Conservation (phyloP, 306 rosid genomes). For the Bauhinia variegata region DNA sequence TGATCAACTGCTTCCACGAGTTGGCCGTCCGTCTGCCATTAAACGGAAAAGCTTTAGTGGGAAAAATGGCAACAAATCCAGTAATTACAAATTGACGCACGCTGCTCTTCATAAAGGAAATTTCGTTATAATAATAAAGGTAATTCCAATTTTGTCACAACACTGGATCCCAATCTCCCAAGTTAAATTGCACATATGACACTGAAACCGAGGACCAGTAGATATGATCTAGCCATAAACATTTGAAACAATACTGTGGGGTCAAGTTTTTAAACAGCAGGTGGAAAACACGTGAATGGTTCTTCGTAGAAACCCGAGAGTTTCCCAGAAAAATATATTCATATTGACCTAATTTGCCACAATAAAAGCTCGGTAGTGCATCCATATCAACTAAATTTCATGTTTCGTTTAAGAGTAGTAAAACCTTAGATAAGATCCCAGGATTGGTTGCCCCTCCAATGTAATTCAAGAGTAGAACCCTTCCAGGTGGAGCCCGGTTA, state of each 20-base stretch:
- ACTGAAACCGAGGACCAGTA: slow-evolving; percentile 16
- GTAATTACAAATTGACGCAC: slow-evolving; percentile 14
- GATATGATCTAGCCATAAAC: slow-evolving; percentile 27
- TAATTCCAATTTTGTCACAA: not conserved
- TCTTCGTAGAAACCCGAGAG: slow-evolving; percentile 17
- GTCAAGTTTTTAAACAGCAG: slow-evolving; percentile 10
- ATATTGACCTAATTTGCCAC: slow-evolving; percentile 19
- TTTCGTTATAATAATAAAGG: not conserved
- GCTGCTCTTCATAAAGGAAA: not conserved
- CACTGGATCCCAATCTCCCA: slow-evolving; percentile 21
- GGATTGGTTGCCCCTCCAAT: slow-evolving; percentile 97
- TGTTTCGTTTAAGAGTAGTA: slow-evolving; percentile 31
- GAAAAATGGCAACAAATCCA: slow-evolving; percentile 13
- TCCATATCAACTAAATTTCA: slow-evolving; percentile 30
- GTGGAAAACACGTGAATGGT: slow-evolving; percentile 19
- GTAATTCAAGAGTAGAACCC: slow-evolving; percentile 90
- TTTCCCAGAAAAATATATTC: slow-evolving; percentile 2
- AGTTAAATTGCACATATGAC: slow-evolving; percentile 35
- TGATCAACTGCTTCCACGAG: slow-evolving; percentile 84
- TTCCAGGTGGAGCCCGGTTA: slow-evolving; percentile 89
- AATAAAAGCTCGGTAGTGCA: slow-evolving; percentile 31
- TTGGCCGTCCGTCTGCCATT: slow-evolving; percentile 69
- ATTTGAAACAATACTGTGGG: slow-evolving; percentile 30
- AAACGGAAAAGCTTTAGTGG: slow-evolving; percentile 27
- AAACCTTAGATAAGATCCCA: slow-evolving; percentile 80